Conservation (phyloP, 164 flowering plant species). For the Liquidambar formosana region DNA sequence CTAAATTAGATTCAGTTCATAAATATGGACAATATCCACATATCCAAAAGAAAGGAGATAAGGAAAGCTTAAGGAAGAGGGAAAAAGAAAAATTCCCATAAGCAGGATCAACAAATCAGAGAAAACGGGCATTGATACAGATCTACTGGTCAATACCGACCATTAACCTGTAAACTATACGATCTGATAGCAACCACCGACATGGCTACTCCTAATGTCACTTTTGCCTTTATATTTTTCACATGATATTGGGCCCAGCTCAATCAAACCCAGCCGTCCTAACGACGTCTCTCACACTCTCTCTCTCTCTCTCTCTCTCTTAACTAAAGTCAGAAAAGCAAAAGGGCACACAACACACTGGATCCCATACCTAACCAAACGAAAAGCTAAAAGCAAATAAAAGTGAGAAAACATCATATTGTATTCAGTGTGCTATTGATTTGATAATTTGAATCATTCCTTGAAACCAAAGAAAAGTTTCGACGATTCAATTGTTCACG, state of each 20-base stretch:
- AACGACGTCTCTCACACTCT: background rate
- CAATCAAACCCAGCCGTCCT: constrained; percentile 12
- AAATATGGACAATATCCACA: background rate
- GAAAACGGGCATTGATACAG: background rate
- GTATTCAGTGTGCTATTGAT: background rate
- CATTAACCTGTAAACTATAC: background rate
- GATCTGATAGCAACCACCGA: constrained; percentile 18
- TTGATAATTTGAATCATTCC: constrained; percentile 9
- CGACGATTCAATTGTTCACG: background rate
- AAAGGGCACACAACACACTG: background rate
- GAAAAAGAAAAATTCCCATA: background rate
- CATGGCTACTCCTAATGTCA: constrained; percentile 11
- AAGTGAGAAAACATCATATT: background rate
- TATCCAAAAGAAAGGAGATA: background rate
- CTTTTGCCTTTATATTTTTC: constrained; percentile 6
- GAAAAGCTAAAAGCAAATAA: background rate
- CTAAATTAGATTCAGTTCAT: background rate
- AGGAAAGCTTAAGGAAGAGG: background rate
- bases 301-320: background rate
- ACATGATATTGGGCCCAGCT: constrained; percentile 22
- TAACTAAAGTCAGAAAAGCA: constrained; percentile 8
- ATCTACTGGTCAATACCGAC: background rate
- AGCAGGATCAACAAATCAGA: background rate
- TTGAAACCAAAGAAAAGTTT: constrained; percentile 20
- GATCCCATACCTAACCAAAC: constrained; percentile 7